Percentiles rank a stretch among this genome's conserved stretches.
phyloP scores from a whole-genome alignment of 306 rosid genomes.

The Prunus dulcis region DNA sequence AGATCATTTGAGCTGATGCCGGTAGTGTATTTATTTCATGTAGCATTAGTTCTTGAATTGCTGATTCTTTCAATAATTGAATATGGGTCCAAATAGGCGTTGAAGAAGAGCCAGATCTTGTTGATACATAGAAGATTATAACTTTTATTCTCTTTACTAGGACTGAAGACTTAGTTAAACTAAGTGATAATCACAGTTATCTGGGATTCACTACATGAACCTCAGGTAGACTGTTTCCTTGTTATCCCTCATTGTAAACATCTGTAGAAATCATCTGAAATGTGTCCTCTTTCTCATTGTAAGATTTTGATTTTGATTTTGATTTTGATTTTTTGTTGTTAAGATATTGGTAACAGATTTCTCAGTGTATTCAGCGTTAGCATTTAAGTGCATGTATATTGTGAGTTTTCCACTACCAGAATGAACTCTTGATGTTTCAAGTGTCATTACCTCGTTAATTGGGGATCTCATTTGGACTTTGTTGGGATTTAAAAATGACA shows the following conservation, averaged over 20 bases:
- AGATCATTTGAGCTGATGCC: background rate
- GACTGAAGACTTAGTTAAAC: background rate
- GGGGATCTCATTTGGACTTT: background rate
- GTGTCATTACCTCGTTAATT: background rate
- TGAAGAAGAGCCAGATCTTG: background rate
- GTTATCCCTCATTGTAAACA: background rate
- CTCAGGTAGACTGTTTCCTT: background rate
- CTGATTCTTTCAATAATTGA: background rate
- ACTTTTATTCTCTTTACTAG: background rate
- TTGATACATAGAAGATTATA: background rate
- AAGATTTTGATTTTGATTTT: background rate
- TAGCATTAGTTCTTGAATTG: background rate
- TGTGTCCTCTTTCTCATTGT: too few relatives aligned
- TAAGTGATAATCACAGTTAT: background rate
- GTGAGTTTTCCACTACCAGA: background rate
- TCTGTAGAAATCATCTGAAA: background rate
- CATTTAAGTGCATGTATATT: background rate
- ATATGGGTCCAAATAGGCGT: background rate
- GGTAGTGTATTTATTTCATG: background rate
- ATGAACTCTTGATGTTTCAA: background rate
- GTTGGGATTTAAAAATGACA: background rate
- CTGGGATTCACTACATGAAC: background rate
- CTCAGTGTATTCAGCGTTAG: background rate
- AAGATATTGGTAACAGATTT: background rate
- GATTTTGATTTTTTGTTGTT: background rate